Evolutionary conservation across 2,329 filamentous ascomycete genomes (phyloP), one percentile per base, ranked within the genome.

Genomic region (Cladobotryum protrusum): DNA sequence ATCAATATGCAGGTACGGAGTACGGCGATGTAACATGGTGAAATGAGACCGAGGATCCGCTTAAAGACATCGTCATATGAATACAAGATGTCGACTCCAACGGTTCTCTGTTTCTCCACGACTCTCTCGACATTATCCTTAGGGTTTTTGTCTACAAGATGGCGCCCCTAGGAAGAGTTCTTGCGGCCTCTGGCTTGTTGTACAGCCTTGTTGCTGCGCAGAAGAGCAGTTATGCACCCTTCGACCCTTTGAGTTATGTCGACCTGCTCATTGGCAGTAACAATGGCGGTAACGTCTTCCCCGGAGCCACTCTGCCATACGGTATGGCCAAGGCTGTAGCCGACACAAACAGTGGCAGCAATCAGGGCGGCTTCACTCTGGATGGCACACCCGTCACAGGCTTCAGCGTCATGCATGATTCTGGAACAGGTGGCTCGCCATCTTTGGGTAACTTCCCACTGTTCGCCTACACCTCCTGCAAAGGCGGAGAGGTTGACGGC

Each of bases 371-470:
- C 9, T 82, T 81, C 60, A 73, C 76, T 0, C 69, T 78, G 5
- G 76, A 81, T 47, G 68, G 66, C 40, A 65, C 65, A 15, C 65
- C 68, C 1, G 72, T 82, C 34, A 72, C 71, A 4, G 81, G 79
- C 13, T 82, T 81, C 63, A 78, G 75, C 12, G 71, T 75, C 35
- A 71, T 82, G 68, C 79, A 82, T 59, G 79, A 82, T 58, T 78
- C 75, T 2, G 79, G 79, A 1, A 82, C 78, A 0, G 79, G 79
- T 18, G 73, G 73, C 7, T 65, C 67, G 1, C 79, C 85, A 0
- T 87, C 82, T 4, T 67, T 89, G 14, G 86, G 85, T 13, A 88
- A 87, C 60, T 89, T 89, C 47, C 82, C 86, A 0, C 69, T 89
- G 1, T 89, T 89, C 55, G 75, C 85, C 0, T 84, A 87, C 54